Percentiles rank a stretch among this genome's conserved stretches.
These are phyloP conservation scores for Ramaria rubella DNA, from an alignment of 768 basidiomycete species.

Conservation along the genomic window DNA sequence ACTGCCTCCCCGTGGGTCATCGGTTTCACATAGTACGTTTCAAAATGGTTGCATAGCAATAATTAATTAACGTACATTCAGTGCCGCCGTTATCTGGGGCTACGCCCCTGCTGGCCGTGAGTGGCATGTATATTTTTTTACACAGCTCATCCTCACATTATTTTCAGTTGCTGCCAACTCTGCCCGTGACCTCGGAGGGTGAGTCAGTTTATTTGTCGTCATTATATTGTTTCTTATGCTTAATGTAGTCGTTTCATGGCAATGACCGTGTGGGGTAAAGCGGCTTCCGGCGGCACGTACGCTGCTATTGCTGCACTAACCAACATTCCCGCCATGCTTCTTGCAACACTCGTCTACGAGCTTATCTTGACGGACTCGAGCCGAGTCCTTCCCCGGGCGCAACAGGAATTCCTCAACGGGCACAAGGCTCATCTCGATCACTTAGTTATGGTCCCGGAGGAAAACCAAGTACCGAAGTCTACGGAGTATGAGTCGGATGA, in stretches of 20 bases:
- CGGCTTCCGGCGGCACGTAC: slow-evolving; percentile 48
- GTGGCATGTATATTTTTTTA: too few species aligned
- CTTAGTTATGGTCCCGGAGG: neutral
- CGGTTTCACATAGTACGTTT: slow-evolving; percentile 41
- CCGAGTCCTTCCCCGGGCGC: slow-evolving; percentile 24
- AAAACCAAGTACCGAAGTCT: too few species aligned
- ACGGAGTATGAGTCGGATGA: too few species aligned
- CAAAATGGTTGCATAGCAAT: neutral
- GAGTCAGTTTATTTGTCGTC: neutral
- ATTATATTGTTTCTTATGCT: neutral
- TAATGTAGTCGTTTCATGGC: slow-evolving; percentile 44
- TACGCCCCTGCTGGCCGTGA: slow-evolving; percentile 45
- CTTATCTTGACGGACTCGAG: slow-evolving; percentile 51
- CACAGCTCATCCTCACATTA: neutral
- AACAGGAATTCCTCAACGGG: slow-evolving; percentile 14
- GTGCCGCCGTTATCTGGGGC: slow-evolving; percentile 50
- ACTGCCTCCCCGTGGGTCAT: slow-evolving; percentile 45
- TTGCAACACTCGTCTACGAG: slow-evolving; percentile 50
- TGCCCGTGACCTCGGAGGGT: slow-evolving; percentile 58
- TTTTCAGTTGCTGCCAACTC: slow-evolving; percentile 52
- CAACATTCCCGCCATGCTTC: slow-evolving; percentile 57
- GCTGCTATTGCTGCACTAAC: slow-evolving; percentile 58
- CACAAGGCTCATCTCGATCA: slow-evolving; percentile 13
- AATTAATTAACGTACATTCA: neutral
- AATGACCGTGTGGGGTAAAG: slow-evolving; percentile 52